phyloP scores from a whole-genome alignment of 2,329 filamentous ascomycete genomes.

The Chrysoporthe cubensis region DNA sequence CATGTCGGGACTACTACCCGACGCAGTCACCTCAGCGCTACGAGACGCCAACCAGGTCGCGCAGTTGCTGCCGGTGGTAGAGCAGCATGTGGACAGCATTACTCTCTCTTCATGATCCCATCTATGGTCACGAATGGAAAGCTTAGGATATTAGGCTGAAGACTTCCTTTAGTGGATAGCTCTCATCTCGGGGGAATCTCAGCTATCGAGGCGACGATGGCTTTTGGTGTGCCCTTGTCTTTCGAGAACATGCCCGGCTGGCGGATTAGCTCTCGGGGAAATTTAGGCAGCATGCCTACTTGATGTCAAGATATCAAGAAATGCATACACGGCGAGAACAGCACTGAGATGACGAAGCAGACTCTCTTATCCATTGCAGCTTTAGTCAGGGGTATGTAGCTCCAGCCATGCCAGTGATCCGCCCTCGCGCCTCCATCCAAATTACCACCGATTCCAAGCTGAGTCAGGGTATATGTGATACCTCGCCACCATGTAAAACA shows the following conservation, averaged over 20 bases:
- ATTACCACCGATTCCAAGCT: conserved; percentile 17
- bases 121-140: background rate
- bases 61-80: conserved; percentile 71
- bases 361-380: conserved; percentile 7
- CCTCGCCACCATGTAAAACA: conserved; percentile 22
- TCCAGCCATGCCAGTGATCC: conserved; percentile 8
- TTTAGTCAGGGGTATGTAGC: conserved; percentile 12
- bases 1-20: conserved; percentile 57
- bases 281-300: background rate
- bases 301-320: background rate
- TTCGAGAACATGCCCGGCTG: background rate
- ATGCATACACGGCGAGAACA: background rate
- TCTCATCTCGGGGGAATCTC: too few relatives aligned
- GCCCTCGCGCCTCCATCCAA: background rate
- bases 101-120: conserved; percentile 29
- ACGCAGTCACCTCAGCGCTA: conserved; percentile 76
- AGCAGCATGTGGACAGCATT: conserved; percentile 63
- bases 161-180: background rate
- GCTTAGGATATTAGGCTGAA: background rate
- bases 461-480: conserved; percentile 20
- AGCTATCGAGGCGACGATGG: background rate
- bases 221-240: background rate
- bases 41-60: conserved; percentile 79
- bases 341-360: conserved; percentile 7
- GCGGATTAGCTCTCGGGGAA: background rate